Base-by-base conservation (phyloP, 441 rosid genomes). In the Bruguiera hainesii region DNA sequence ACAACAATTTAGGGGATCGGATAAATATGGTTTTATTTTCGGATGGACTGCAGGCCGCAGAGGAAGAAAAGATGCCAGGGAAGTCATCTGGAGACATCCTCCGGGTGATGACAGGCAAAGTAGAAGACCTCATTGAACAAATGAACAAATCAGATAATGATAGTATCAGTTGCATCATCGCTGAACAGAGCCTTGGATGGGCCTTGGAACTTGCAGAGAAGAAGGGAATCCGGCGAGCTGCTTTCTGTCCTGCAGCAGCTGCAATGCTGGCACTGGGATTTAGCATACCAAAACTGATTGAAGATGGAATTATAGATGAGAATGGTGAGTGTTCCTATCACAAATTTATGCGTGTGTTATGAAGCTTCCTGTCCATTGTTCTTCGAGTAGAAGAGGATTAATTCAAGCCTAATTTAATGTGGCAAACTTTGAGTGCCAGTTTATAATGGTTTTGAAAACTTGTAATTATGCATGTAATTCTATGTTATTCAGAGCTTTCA, bases 161-260 rank as follows among this genome's bases (percentile, higher is more conserved):
- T 63, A 78, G 74, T 73, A 82, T 83, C 71, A 74, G 75, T 48
- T 85, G 82, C 63, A 71, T 77, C 26, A 67, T 85, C 10, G 88
- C 82, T 6, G 91, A 84, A 72, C 86, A 74, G 70, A 80, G 77
- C 50, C 25, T 82, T 0, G 85, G 87, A 55, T 82, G 87, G 87
- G 86, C 80, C 7, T 31, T 79, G 13, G 86, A 77, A 42, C 33
- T 84, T 46, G 88, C 86, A 1, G 77, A 72, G 58, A 78, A 78
- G 81, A 63, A 60, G 68, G 87, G 87, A 35, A 79, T 86, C 51
- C 70, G 63, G 39, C 60, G 78, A 23, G 86, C 87, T 1, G 84
- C 83, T 52, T 84, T 86, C 68, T 84, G 89, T 58, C 85, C 91
- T 0, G 82, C 88, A 0, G 81, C 94, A n/a, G 83, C 87, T 48